Evolutionary conservation across 768 basidiomycete genomes (phyloP).

Genomic region (Termitomyces sp.): DNA sequence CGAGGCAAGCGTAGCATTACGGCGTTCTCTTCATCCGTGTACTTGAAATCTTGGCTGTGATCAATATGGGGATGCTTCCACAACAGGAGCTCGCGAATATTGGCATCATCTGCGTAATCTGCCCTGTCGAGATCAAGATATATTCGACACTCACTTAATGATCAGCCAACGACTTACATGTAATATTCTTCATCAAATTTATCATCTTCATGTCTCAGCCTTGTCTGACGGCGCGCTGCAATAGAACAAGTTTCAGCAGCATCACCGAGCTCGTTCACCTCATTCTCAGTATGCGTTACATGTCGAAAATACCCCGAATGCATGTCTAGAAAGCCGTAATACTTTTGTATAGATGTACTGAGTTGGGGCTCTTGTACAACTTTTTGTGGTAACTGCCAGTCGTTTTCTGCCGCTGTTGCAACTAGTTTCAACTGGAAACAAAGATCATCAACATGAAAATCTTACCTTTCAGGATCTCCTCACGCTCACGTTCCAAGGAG

Average conservation of each 20-base stretch:
- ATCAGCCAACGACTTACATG: conserved; percentile 43
- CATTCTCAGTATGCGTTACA: conserved; percentile 70
- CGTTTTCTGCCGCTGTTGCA: conserved; percentile 61
- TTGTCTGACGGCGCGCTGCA: conserved; percentile 45
- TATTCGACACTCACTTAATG: not conserved
- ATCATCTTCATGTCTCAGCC: conserved; percentile 59
- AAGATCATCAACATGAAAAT: not conserved
- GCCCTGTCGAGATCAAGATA: conserved; percentile 42
- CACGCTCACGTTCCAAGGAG: conserved; percentile 47
- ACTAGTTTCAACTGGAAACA: not conserved
- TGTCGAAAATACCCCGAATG: conserved; percentile 74
- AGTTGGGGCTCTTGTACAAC: conserved; percentile 40
- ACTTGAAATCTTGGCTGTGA: conserved; percentile 33
- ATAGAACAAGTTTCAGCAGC: conserved; percentile 54
- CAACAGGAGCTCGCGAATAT: conserved; percentile 62
- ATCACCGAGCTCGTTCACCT: conserved; percentile 72
- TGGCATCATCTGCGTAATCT: conserved; percentile 72
- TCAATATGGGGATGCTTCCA: conserved; percentile 58
- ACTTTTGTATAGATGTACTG: conserved; percentile 36
- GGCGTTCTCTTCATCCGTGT: conserved; percentile 68
- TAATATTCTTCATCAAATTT: conserved; percentile 87
- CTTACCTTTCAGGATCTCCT: conserved; percentile 56
- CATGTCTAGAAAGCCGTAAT: conserved; percentile 74
- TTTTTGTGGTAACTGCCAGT: conserved; percentile 73
- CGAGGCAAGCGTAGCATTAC: conserved; percentile 55